phyloP scores from a whole-genome alignment of 2,329 filamentous ascomycete species.

The Domatiomyces catenatus region DNA sequence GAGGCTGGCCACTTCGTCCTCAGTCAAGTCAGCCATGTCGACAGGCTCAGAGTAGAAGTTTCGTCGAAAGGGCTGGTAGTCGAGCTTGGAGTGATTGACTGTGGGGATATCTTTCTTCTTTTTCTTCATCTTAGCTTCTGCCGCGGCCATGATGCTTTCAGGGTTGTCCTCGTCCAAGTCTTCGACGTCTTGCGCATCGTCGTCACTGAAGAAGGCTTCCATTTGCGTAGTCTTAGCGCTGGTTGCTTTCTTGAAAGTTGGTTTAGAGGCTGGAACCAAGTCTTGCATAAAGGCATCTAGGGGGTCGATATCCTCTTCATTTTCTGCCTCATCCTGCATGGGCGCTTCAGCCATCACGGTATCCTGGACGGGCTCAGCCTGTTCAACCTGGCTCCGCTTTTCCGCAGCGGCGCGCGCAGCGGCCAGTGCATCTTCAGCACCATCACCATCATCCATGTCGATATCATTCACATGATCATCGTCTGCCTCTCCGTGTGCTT shows the following conservation, averaged over 20 bases:
- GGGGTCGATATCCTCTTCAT: conserved; percentile 68
- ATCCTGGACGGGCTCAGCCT: conserved; percentile 15
- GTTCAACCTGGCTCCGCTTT: conserved; percentile 41
- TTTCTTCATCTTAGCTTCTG: conserved; percentile 24
- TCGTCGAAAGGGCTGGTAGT: conserved; percentile 76
- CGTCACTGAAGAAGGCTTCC: conserved; percentile 75
- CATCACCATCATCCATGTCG: conserved; percentile 61
- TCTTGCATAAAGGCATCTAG: conserved; percentile 94
- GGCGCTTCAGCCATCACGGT: conserved; percentile 22
- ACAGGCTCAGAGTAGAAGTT: conserved; percentile 87
- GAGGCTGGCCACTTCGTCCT: conserved; percentile 67
- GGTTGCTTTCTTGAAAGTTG: conserved; percentile 21
- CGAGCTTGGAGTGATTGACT: conserved; percentile 72
- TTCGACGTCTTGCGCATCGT: conserved; percentile 54
- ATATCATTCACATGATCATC: conserved; percentile 59
- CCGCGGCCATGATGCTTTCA: conserved; percentile 49
- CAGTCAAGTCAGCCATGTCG: conserved; percentile 67
- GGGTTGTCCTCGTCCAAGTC: conserved; percentile 46
- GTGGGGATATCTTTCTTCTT: conserved; percentile 94
- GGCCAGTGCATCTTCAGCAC: conserved; percentile 75
- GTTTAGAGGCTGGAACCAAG: conserved; percentile 34
- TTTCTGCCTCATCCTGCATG: conserved; percentile 25
- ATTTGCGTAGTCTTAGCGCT: conserved; percentile 38
- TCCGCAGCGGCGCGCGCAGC: conserved; percentile 75
- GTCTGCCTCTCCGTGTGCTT: conserved; percentile 37